Evolutionary conservation across 2,329 filamentous ascomycete genomes (phyloP).

Genomic region (Coleophoma crateriformis): DNA sequence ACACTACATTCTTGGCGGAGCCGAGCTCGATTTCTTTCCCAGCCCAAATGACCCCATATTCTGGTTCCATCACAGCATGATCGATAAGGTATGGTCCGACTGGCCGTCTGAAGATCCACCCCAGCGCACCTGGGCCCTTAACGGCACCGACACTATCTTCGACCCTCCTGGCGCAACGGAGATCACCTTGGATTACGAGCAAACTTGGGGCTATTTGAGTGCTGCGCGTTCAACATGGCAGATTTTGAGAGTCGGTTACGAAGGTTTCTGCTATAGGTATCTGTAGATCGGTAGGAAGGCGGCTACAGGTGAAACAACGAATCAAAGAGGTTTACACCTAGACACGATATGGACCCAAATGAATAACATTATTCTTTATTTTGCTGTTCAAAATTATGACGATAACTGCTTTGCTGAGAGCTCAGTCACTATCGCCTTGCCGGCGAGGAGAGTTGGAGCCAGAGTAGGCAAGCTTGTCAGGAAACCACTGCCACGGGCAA

Average conservation of each 20-base stretch:
- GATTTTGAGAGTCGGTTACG: not conserved
- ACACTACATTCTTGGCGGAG: not conserved
- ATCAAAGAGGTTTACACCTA: no score
- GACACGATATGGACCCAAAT: no score
- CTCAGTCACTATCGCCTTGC: no score
- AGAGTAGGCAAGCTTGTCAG: no score
- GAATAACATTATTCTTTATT: no score
- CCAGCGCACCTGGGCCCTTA: not conserved
- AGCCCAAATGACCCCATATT: slow-evolving; percentile 20
- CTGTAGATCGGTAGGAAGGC: not conserved
- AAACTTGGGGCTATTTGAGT: not conserved
- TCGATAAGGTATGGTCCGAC: slow-evolving; percentile 18
- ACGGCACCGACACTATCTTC: not conserved
- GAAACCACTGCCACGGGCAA: no score
- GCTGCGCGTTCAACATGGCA: not conserved
- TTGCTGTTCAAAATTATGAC: no score
- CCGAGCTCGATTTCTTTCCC: not conserved
- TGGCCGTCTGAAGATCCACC: slow-evolving; percentile 19
- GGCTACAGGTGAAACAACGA: no score
- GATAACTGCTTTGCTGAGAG: no score
- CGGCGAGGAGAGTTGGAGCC: no score
- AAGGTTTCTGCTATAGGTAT: not conserved
- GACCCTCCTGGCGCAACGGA: not conserved
- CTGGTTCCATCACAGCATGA: slow-evolving; percentile 17
- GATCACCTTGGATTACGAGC: not conserved